Evolutionary conservation across 208 protist genomes (phyloP).

Genomic region (Endotrypanum monterogeii): DNA sequence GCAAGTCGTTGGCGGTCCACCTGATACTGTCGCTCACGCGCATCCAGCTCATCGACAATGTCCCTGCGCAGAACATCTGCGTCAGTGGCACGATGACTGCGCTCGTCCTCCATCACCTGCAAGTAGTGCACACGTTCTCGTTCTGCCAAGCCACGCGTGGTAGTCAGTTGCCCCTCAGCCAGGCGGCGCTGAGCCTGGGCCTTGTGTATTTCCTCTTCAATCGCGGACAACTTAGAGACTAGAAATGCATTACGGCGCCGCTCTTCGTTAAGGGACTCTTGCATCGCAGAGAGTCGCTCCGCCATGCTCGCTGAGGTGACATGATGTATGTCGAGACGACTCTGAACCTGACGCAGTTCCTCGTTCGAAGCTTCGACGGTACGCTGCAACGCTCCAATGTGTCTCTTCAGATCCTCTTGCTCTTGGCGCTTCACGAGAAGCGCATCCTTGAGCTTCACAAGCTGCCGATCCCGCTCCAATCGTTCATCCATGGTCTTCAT

Average conservation of each 20-base stretch:
- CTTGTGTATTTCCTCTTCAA: conserved; percentile 40
- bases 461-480: conserved; percentile 33
- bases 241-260: conserved; percentile 49
- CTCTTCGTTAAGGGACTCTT: conserved; percentile 48
- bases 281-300: conserved; percentile 36
- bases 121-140: conserved; percentile 55
- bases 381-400: conserved; percentile 64
- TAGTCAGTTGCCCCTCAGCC: conserved; percentile 42
- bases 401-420: conserved; percentile 77
- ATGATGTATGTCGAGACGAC: conserved; percentile 45
- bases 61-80: conserved; percentile 65
- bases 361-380: conserved; percentile 55
- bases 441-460: conserved; percentile 56
- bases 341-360: conserved; percentile 61
- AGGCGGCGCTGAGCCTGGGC: conserved; percentile 39
- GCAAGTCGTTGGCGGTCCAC: conserved; percentile 49
- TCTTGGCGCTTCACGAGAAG: conserved; percentile 56
- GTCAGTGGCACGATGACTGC: conserved; percentile 50
- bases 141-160: conserved; percentile 51
- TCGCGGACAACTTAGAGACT: conserved; percentile 32
- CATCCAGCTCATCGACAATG: conserved; percentile 64
- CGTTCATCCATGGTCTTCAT: conserved; percentile 41
- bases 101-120: conserved; percentile 77
- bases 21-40: conserved; percentile 46
- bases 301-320: conserved; percentile 45